A percentile compares a stretch with the other conserved stretches of the same genome.
Conservation (phyloP, 2,329 filamentous ascomycete genomes). For the Diaporthe capsici region DNA sequence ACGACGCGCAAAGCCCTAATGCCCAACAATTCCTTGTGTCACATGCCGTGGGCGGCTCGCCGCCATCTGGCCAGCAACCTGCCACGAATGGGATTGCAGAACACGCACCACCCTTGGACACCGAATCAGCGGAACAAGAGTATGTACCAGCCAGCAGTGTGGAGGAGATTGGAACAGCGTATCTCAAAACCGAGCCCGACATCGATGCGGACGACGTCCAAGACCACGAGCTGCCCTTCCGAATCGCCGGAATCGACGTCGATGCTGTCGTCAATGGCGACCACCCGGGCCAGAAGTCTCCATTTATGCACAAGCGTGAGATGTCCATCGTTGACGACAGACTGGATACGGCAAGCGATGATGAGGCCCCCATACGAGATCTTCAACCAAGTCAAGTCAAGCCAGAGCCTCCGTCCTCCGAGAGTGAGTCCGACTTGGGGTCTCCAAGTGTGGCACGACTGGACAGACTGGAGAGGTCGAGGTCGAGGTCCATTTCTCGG, state of each 20-base stretch:
- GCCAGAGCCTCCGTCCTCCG: background rate
- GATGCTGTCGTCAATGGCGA: conserved; percentile 11
- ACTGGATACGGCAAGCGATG: background rate
- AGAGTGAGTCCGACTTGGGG: conserved; percentile 9
- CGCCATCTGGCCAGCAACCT: conserved; percentile 34
- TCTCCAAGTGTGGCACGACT: conserved; percentile 30
- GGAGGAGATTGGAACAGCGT: background rate
- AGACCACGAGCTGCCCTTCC: background rate
- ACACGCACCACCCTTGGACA: background rate
- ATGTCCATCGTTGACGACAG: background rate
- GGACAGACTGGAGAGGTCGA: conserved; percentile 36
- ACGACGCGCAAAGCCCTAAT: background rate
- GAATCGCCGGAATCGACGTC: conserved; percentile 2
- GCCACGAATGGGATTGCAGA: background rate
- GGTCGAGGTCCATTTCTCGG: conserved; percentile 38
- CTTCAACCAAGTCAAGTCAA: conserved; percentile 30
- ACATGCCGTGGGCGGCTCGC: conserved; percentile 24
- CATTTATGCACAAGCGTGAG: conserved; percentile 38
- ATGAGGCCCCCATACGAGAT: background rate
- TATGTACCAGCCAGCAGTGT: conserved; percentile 1
- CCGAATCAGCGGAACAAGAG: background rate
- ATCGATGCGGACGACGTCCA: background rate
- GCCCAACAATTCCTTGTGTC: background rate
- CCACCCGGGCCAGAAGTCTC: background rate
- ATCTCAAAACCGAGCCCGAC: conserved; percentile 15